Percentiles rank a stretch among this genome's conserved stretches.
These are phyloP conservation scores for Solanum rostratum DNA, from an alignment of 257 asterid species.

Conservation along the genomic window DNA sequence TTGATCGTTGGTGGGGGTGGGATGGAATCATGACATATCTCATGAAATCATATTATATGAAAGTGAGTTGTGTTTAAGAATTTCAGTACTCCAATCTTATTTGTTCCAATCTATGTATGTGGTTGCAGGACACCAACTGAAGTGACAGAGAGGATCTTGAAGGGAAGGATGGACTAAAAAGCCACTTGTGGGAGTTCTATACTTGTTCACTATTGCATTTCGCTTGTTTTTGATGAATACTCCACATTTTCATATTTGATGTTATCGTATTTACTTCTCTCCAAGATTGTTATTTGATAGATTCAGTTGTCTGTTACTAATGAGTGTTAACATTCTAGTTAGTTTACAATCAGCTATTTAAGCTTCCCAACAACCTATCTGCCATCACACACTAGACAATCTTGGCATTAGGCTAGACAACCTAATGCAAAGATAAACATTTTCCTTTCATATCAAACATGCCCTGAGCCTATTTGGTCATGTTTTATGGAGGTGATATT, in stretches of 20 bases:
- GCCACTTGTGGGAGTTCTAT: background rate
- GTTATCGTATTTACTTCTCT: background rate
- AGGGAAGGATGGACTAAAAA: conserved; percentile 79
- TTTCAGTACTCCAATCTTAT: background rate
- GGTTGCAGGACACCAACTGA: conserved; percentile 80
- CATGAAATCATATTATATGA: background rate
- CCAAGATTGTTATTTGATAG: background rate
- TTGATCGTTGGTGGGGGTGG: background rate
- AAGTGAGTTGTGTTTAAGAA: background rate
- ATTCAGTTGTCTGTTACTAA: background rate
- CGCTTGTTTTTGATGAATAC: background rate
- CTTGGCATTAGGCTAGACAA: background rate
- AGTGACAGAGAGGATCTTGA: conserved; percentile 79
- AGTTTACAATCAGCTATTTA: background rate
- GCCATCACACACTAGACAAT: background rate
- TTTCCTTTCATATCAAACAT: too few species aligned
- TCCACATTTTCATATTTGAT: background rate
- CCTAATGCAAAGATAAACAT: background rate
- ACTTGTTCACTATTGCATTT: background rate
- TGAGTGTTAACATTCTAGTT: background rate
- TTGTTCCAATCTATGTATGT: background rate
- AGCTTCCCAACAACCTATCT: background rate
- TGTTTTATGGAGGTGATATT: too few species aligned
- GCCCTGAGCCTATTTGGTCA: too few species aligned
- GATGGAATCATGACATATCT: background rate